A percentile compares a stretch with the other conserved stretches of the same genome.
phyloP scores from a whole-genome alignment of 805 yeast genomes.

The Candida rishiriensis region DNA sequence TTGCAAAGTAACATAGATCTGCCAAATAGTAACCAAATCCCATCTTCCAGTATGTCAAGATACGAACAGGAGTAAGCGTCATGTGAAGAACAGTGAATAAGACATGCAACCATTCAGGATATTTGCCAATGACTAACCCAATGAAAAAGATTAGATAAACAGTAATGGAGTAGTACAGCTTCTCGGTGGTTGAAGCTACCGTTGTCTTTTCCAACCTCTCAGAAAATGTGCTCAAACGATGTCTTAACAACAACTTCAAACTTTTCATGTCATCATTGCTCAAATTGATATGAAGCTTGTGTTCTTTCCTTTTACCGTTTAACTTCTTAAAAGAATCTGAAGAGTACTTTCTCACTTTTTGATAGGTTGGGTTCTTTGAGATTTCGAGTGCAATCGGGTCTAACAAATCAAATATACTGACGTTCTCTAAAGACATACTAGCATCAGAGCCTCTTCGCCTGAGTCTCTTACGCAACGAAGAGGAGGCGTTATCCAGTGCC shows the following conservation, averaged over 20 bases:
- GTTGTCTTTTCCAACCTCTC: slow-evolving; percentile 32
- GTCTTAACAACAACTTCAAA: slow-evolving; percentile 19
- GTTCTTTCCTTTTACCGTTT: slow-evolving; percentile 23
- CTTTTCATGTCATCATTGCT: slow-evolving; percentile 26
- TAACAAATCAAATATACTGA: slow-evolving; percentile 27
- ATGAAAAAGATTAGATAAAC: slow-evolving; percentile 61
- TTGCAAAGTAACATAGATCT: slow-evolving; percentile 90
- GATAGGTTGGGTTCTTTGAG: slow-evolving; percentile 22
- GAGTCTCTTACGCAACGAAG: background rate
- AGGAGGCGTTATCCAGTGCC: slow-evolving; percentile 7
- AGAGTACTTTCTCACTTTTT: slow-evolving; percentile 25
- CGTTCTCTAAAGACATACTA: slow-evolving; percentile 19
- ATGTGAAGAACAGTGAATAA: slow-evolving; percentile 60
- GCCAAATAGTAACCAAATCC: slow-evolving; percentile 85
- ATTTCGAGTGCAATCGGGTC: slow-evolving; percentile 28
- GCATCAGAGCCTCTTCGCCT: slow-evolving; percentile 16
- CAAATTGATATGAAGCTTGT: slow-evolving; percentile 19
- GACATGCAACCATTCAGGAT: slow-evolving; percentile 73
- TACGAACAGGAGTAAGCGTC: slow-evolving; percentile 76
- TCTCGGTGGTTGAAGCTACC: slow-evolving; percentile 57
- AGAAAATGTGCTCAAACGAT: slow-evolving; percentile 35
- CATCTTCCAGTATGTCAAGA: slow-evolving; percentile 73
- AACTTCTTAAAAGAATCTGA: slow-evolving; percentile 17
- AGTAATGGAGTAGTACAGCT: slow-evolving; percentile 73
- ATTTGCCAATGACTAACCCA: slow-evolving; percentile 74